Conservation (phyloP, 768 basidiomycete genomes). For the Suillus fuscotomentosus region DNA sequence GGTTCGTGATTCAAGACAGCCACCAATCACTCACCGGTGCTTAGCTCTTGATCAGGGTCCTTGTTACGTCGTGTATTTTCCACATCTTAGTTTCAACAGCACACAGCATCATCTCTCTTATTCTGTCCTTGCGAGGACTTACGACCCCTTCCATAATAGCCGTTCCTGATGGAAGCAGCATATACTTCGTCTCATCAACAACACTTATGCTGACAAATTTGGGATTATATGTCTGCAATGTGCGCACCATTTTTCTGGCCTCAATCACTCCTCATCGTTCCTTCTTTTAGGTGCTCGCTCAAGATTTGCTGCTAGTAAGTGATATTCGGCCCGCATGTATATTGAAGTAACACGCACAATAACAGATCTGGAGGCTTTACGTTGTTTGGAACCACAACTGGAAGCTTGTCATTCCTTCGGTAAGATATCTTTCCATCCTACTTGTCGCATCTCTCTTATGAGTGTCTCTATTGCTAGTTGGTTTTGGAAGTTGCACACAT, state of each 20-base stretch:
- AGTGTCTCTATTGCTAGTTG: neutral
- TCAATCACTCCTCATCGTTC: neutral
- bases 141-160: neutral
- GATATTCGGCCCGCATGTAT: neutral
- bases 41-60: conserved; percentile 2
- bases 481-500: conserved; percentile 7
- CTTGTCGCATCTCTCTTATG: neutral
- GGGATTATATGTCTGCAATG: conserved; percentile 5
- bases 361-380: conserved; percentile 11
- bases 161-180: neutral
- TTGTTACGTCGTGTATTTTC: conserved; percentile 2
- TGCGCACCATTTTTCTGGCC: neutral
- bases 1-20: neutral
- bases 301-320: conserved; percentile 7
- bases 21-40: neutral
- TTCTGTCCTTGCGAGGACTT: conserved; percentile 2
- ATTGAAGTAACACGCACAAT: neutral
- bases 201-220: conserved; percentile 1
- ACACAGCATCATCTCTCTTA: conserved; percentile 5
- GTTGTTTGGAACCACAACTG: conserved; percentile 6
- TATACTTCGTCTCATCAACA: neutral
- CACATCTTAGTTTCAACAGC: conserved; percentile 6
- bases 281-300: conserved; percentile 6
- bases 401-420: neutral
- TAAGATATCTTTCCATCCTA: neutral